These are phyloP conservation scores for Cordyceps fumosorosea DNA, from an alignment of 2,329 filamentous ascomycete species.

Conservation along the genomic window DNA sequence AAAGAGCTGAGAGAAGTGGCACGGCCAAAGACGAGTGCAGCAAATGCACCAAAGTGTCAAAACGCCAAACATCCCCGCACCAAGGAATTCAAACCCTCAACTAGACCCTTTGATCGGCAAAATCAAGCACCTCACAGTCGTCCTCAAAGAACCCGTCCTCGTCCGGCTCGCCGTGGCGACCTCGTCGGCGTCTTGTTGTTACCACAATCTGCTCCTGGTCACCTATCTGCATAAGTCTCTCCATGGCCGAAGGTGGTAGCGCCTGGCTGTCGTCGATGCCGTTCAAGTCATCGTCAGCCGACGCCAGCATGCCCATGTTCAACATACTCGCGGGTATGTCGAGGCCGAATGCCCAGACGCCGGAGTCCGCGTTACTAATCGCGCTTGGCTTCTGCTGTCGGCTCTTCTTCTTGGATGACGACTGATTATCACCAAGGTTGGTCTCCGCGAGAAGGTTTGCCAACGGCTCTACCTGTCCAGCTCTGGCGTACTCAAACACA, in stretches of 20 bases:
- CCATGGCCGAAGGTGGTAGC: constrained; percentile 57
- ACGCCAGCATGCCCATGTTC: constrained; percentile 40
- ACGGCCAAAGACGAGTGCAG: constrained; percentile 18
- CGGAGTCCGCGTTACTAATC: constrained; percentile 10
- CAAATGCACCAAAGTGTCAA: constrained; percentile 11
- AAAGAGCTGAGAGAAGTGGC: constrained; percentile 8
- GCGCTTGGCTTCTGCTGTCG: constrained; percentile 19
- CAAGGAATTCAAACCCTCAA: neutral
- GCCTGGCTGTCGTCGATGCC: constrained; percentile 51
- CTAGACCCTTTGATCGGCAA: constrained; percentile 65
- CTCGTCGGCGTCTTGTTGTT: constrained; percentile 63
- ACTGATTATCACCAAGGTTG: constrained; percentile 33
- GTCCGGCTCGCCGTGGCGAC: constrained; percentile 42
- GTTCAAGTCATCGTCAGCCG: constrained; percentile 46
- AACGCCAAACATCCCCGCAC: constrained; percentile 5
- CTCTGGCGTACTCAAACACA: constrained; percentile 58
- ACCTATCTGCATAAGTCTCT: constrained; percentile 52
- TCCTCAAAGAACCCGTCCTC: constrained; percentile 86
- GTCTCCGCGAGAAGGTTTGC: constrained; percentile 35
- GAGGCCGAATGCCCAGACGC: constrained; percentile 56
- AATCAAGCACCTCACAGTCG: constrained; percentile 85
- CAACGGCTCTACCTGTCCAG: constrained; percentile 29
- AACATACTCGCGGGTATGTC: constrained; percentile 43
- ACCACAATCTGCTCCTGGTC: constrained; percentile 74
- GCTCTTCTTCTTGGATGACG: constrained; percentile 31